Percentiles rank a stretch among this genome's conserved stretches.
These are phyloP conservation scores for Arbutus unedo DNA, from an alignment of 148 eudicot genomes.

Conservation along the genomic window DNA sequence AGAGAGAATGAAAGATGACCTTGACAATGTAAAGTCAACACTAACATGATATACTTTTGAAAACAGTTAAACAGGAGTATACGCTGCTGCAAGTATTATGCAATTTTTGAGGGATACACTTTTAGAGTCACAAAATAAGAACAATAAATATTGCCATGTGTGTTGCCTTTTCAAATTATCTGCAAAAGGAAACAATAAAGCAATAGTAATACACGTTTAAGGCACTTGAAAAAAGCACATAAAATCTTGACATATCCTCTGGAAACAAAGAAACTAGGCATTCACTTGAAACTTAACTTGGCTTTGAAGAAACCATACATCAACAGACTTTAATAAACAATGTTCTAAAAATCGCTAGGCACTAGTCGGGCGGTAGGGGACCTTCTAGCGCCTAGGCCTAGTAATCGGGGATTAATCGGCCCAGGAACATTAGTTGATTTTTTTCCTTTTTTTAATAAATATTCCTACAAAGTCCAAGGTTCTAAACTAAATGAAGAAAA, in stretches of 20 bases:
- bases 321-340: not conserved
- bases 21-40: not conserved
- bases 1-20: not conserved
- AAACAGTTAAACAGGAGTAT: not conserved
- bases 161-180: not conserved
- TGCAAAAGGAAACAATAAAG: not conserved
- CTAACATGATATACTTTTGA: not conserved
- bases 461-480: no score
- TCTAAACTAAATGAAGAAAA: no score
- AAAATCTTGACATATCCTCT: constrained; percentile 1
- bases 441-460: no score
- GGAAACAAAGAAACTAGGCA: constrained; percentile 4
- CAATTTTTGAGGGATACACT: not conserved
- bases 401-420: no score
- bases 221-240: not conserved
- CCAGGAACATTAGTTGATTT: no score
- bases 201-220: no score
- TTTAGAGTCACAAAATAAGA: not conserved
- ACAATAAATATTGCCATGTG: not conserved
- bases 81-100: not conserved
- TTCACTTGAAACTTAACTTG: not conserved
- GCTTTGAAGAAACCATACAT: not conserved
- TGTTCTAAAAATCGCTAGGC: no score
- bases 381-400: no score
- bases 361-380: no score